phyloP scores from a whole-genome alignment of 495 filamentous ascomycete genomes.

The Margaritispora aquatica region DNA sequence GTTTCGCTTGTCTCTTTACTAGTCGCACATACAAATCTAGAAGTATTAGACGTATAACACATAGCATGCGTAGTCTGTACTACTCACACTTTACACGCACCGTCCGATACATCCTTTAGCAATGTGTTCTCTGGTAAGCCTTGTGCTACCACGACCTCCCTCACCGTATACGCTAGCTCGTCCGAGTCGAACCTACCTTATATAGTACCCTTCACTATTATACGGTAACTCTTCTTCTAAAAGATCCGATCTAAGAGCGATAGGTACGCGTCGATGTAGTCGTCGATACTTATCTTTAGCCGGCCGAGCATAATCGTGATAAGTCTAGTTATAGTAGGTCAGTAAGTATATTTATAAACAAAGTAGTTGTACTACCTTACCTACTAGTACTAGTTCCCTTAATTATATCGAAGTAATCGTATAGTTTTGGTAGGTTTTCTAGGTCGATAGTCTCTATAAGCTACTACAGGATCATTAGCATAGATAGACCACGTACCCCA shows the following conservation, averaged over 20 bases:
- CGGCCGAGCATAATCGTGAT: slow-evolving; percentile 20
- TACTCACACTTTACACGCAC: slow-evolving; percentile 27
- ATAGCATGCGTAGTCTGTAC: neutral
- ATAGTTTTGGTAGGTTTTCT: slow-evolving; percentile 42
- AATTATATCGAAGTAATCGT: slow-evolving; percentile 40
- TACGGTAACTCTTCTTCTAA: slow-evolving; percentile 4
- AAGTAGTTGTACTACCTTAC: neutral
- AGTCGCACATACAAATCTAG: neutral
- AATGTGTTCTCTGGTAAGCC: slow-evolving; percentile 27
- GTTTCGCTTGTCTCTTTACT: neutral
- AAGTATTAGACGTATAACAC: neutral
- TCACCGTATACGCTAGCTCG: too few relatives aligned
- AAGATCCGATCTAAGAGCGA: too few relatives aligned
- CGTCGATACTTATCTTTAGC: slow-evolving; percentile 12
- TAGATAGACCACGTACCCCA: slow-evolving; percentile 47
- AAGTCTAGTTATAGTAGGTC: neutral
- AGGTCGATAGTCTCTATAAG: slow-evolving; percentile 41
- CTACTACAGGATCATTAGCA: slow-evolving; percentile 41
- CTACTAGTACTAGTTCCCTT: slow-evolving; percentile 33
- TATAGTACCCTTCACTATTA: too few relatives aligned
- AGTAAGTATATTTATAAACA: neutral
- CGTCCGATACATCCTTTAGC: slow-evolving; percentile 25
- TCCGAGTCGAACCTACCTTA: too few relatives aligned
- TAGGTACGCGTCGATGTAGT: slow-evolving; percentile 10
- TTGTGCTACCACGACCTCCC: too few relatives aligned